phyloP scores from a whole-genome alignment of 176 grass and related monocot species.

The Miscanthus lutarioriparius region DNA sequence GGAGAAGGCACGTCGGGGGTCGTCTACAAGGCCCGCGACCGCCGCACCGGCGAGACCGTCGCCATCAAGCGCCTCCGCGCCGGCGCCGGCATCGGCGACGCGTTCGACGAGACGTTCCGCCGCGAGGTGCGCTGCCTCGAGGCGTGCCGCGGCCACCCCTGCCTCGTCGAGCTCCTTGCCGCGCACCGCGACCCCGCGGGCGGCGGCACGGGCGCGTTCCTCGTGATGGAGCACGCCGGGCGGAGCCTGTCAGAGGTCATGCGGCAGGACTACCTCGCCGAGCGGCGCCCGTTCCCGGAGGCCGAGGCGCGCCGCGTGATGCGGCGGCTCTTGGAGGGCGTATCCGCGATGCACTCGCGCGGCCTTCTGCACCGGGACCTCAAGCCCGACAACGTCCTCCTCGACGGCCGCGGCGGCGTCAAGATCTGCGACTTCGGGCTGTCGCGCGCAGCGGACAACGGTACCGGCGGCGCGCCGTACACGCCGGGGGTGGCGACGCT shows the following conservation, averaged over 20 bases:
- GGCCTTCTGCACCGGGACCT: slow-evolving; percentile 34
- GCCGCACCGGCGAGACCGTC: slow-evolving; percentile 26
- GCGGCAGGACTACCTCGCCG: too few relatives aligned
- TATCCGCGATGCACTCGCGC: slow-evolving; percentile 2
- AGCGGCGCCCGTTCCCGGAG: not conserved
- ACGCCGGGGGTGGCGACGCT: not conserved
- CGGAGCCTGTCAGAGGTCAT: not conserved
- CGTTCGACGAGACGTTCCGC: not conserved
- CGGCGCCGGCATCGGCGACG: not conserved
- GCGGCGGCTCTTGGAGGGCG: slow-evolving; percentile 27
- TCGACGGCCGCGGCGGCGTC: not conserved
- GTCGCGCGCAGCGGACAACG: not conserved
- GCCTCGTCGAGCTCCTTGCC: not conserved
- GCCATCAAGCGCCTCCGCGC: slow-evolving; percentile 19
- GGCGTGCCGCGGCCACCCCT: slow-evolving; percentile 9
- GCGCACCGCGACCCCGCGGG: not conserved
- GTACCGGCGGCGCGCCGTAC: not conserved
- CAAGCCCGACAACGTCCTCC: slow-evolving; percentile 39
- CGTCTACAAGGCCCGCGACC: slow-evolving; percentile 24
- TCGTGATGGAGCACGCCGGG: slow-evolving; percentile 29
- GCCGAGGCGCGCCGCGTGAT: not conserved
- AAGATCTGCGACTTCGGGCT: slow-evolving; percentile 47
- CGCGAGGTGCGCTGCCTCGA: slow-evolving; percentile 17
- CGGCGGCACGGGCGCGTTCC: not conserved
- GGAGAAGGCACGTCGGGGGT: not conserved